Percentiles rank a stretch among this genome's conserved stretches.
Evolutionary conservation across 208 protist genomes (phyloP).

Genomic region (Zelonia costaricensis): DNA sequence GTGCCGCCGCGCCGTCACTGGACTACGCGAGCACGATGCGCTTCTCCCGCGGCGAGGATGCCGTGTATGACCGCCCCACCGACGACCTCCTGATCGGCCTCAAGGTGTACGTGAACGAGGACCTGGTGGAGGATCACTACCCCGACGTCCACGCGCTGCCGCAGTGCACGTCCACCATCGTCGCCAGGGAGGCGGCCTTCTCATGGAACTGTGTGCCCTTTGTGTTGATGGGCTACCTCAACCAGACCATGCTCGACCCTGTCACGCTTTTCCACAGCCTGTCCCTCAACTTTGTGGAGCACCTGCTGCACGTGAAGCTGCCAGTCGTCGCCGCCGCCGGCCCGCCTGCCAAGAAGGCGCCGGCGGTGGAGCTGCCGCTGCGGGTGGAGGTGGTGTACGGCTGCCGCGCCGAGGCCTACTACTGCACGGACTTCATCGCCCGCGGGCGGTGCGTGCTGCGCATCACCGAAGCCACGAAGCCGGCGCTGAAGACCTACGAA

Average conservation of each 20-base stretch:
- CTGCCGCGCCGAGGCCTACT: conserved; percentile 67
- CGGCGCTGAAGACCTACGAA: conserved; percentile 54
- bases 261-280: conserved; percentile 59
- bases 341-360: not conserved
- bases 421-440: conserved; percentile 77
- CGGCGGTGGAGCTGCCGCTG: conserved; percentile 30
- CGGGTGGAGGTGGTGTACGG: conserved; percentile 82
- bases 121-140: conserved; percentile 74
- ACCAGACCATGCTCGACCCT: conserved; percentile 50
- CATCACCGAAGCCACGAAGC: conserved; percentile 46
- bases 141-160: conserved; percentile 44
- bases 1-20: not conserved
- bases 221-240: conserved; percentile 67
- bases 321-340: not conserved
- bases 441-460: conserved; percentile 49
- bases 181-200: conserved; percentile 51
- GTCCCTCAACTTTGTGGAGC: conserved; percentile 70
- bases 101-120: conserved; percentile 60
- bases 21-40: conserved; percentile 17
- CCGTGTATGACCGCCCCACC: conserved; percentile 57
- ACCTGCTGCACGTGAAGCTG: conserved; percentile 55
- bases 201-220: conserved; percentile 69
- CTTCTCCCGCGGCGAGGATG: conserved; percentile 31
- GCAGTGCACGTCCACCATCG: conserved; percentile 68
- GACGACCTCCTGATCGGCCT: conserved; percentile 66